Base-by-base conservation (phyloP, 345 rosid species). In the Syzygium oleosum region DNA sequence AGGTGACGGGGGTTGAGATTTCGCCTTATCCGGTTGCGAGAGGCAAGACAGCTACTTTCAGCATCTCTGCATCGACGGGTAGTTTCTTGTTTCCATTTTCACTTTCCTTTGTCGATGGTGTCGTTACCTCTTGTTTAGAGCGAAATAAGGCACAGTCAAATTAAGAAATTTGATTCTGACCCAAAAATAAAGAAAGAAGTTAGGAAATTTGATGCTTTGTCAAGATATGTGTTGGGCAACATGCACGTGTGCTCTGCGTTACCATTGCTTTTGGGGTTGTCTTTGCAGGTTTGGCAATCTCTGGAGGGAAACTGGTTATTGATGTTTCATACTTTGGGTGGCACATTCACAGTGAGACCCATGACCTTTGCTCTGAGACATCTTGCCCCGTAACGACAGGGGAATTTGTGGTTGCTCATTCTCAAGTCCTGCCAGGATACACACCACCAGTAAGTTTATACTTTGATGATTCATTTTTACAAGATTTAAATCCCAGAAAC, bases 251-350 rank as follows among this genome's bases (percentile, higher is more conserved):
- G 49, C 43, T 34, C 25, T 11, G 14, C 11, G 25, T 73, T 9
- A 73, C 80, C 14, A 1, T 46, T 16, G 34, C 15, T n/a, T 22
- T 22, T 6, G 7, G 43, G 63, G 17, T n/a, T 87, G 85, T 25
- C 86, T 85, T 51, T 84, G 54, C 91, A 94, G 99, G 85, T 73
- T 78, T 90, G 80, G 91, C 84, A 55, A 94, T 98, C 52, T 88
- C 95, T 11, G 94, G 95, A 51, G 99, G 99, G 56, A 93, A 96
- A 90, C 84, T 98, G 92, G 93, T 91, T 87, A 96, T 98, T 51
- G 98, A 95, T 80, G 99, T 98, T 68, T 92, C 98, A 6, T 98
- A 94, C 94, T 96, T 96, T 88, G 97, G 98, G 85, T 94, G 94
- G 94, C 97, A 92, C 88, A 93, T 98, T 85, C 96, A 96, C 87